phyloP scores from a whole-genome alignment of 2,329 filamentous ascomycete genomes.

The Aphanoascus verrucosus region DNA sequence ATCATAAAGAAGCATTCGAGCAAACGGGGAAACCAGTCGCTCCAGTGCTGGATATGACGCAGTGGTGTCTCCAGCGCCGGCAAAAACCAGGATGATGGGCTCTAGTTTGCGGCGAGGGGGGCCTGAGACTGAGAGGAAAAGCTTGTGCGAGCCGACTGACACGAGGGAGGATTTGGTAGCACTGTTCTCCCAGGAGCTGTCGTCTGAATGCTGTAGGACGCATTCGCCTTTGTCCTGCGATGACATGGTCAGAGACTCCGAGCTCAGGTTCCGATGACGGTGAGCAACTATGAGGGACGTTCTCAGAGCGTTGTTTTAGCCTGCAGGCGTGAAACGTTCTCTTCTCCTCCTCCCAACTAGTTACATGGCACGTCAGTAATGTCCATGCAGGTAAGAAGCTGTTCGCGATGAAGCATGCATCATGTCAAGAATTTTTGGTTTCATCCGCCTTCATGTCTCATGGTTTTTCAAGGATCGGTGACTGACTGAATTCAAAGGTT shows the following conservation, averaged over 20 bases:
- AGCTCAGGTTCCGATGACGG: neutral
- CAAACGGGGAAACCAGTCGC: constrained; percentile 22
- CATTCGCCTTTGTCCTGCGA: neutral
- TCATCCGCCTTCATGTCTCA: no score
- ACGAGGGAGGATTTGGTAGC: constrained; percentile 16
- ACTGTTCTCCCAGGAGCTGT: neutral
- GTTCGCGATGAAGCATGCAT: no score
- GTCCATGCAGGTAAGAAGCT: no score
- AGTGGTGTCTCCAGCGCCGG: constrained; percentile 29
- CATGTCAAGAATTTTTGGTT: no score
- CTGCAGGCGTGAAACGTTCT: no score
- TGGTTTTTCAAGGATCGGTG: no score
- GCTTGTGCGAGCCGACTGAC: constrained; percentile 26
- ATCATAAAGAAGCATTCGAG: constrained; percentile 28
- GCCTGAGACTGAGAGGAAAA: constrained; percentile 24
- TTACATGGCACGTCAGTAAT: no score
- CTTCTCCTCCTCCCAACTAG: no score
- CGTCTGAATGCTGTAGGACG: neutral
- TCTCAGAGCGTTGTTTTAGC: no score
- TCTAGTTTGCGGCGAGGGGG: constrained; percentile 19
- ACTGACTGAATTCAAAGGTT: no score
- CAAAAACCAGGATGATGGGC: constrained; percentile 27
- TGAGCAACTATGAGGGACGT: neutral
- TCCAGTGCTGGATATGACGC: constrained; percentile 27
- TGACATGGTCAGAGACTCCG: neutral